A percentile compares a stretch with the other conserved stretches of the same genome.
phyloP scores from a whole-genome alignment of 148 eudicot genomes.

The Rhododendron molle region DNA sequence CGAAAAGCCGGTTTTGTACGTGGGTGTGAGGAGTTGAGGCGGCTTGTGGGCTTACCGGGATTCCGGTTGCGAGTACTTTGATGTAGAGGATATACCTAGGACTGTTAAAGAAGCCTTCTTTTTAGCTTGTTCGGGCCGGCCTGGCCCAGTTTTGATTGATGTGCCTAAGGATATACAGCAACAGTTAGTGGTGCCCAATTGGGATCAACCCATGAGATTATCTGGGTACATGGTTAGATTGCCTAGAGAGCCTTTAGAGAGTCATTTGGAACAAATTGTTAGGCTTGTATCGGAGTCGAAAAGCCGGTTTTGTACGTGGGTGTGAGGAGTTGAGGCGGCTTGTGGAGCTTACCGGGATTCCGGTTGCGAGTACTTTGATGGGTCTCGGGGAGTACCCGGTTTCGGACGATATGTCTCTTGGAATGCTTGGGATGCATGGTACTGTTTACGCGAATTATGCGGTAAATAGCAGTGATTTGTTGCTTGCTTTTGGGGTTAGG shows the following conservation, averaged over 20 bases:
- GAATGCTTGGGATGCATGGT: constrained; percentile 92
- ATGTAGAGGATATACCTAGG: constrained; percentile 83
- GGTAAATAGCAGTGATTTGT: constrained; percentile 75
- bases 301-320: constrained; percentile 81
- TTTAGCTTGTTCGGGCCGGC: constrained; percentile 66
- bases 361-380: constrained; percentile 86
- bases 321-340: constrained; percentile 66
- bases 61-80: too few species aligned
- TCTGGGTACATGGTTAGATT: constrained; percentile 66
- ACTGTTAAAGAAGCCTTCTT: constrained; percentile 77
- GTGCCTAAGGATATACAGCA: constrained; percentile 90
- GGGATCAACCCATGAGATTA: constrained; percentile 59
- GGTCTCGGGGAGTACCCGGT: constrained; percentile 67
- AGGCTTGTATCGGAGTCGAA: constrained; percentile 63
- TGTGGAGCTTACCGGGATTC: constrained; percentile 70
- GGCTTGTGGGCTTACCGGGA: too few species aligned
- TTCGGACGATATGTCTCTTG: constrained; percentile 47
- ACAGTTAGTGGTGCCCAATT: constrained; percentile 65
- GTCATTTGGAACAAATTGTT: constrained; percentile 56
- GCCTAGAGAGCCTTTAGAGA: constrained; percentile 37
- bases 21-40: too few species aligned
- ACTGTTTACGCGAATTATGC: constrained; percentile 85
- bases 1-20: constrained; percentile 78
- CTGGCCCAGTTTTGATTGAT: constrained; percentile 85
- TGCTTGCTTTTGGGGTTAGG: constrained; percentile 86